Conservation (phyloP, 2,329 filamentous ascomycete species). For the Diaporthe citri region DNA sequence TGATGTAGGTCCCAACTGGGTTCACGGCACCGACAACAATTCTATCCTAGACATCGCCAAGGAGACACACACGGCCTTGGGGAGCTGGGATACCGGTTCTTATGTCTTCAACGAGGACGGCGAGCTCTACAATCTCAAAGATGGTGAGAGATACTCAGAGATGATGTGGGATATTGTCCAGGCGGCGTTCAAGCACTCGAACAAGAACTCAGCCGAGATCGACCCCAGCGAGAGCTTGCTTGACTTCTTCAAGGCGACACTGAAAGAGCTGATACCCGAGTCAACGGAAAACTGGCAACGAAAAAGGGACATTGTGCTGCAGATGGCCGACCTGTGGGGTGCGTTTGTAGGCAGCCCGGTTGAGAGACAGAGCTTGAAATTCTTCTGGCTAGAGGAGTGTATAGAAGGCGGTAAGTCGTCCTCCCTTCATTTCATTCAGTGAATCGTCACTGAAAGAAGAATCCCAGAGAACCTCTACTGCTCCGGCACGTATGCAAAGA, state of each 20-base stretch:
- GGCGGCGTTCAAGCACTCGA: constrained; percentile 76
- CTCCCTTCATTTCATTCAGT: too few species aligned
- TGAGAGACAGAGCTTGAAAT: constrained; percentile 76
- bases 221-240: constrained; percentile 60
- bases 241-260: constrained; percentile 65
- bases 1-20: constrained; percentile 83
- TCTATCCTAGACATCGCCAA: constrained; percentile 76
- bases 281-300: constrained; percentile 54
- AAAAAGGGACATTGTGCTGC: constrained; percentile 59
- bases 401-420: constrained; percentile 72
- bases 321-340: constrained; percentile 76
- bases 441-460: constrained; percentile 15
- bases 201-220: constrained; percentile 65
- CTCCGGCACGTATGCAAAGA: constrained; percentile 69
- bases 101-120: constrained; percentile 71
- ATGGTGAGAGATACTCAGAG: constrained; percentile 61
- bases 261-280: constrained; percentile 61
- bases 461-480: constrained; percentile 69
- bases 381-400: constrained; percentile 83
- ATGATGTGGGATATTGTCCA: constrained; percentile 78
- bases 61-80: constrained; percentile 66
- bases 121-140: constrained; percentile 57
- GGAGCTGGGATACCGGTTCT: constrained; percentile 64
- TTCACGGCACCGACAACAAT: constrained; percentile 79
- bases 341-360: constrained; percentile 77